These are phyloP conservation scores for Larix kaempferi DNA, from an alignment of 75 land plant genomes.

Conservation along the genomic window DNA sequence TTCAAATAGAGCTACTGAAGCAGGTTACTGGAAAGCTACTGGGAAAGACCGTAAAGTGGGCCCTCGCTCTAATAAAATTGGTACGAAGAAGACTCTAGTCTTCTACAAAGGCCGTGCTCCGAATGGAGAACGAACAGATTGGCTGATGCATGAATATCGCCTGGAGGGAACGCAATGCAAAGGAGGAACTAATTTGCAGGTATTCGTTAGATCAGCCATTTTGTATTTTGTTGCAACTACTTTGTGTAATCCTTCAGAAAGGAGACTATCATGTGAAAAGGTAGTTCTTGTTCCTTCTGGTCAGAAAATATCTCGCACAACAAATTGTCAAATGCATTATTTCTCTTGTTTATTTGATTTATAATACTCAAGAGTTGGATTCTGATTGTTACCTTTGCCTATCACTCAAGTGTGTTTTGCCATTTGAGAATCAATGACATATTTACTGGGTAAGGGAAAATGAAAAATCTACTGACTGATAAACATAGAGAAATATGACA, in stretches of 20 bases:
- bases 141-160: constrained; percentile 21
- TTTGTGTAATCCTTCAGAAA: not conserved
- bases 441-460: not conserved
- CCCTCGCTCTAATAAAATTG: constrained; percentile 18
- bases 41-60: constrained; percentile 23
- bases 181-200: constrained; percentile 14
- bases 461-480: not conserved
- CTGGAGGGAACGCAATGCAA: not conserved
- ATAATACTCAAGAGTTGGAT: not conserved
- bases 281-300: not conserved
- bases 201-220: not conserved
- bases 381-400: not conserved
- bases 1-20: constrained; percentile 24
- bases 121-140: constrained; percentile 9
- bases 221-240: not conserved
- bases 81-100: constrained; percentile 12
- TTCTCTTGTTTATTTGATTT: not conserved
- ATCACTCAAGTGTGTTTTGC: not conserved
- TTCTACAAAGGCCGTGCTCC: constrained; percentile 24
- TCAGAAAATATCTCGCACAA: not conserved
- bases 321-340: not conserved
- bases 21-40: constrained; percentile 38
- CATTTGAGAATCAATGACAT: not conserved
- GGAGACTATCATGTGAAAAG: not conserved
- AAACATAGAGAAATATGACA: not conserved